Percentiles rank a stretch among this genome's conserved stretches.
phyloP scores from a whole-genome alignment of 768 basidiomycete species.

The Lactarius sanguifluus region DNA sequence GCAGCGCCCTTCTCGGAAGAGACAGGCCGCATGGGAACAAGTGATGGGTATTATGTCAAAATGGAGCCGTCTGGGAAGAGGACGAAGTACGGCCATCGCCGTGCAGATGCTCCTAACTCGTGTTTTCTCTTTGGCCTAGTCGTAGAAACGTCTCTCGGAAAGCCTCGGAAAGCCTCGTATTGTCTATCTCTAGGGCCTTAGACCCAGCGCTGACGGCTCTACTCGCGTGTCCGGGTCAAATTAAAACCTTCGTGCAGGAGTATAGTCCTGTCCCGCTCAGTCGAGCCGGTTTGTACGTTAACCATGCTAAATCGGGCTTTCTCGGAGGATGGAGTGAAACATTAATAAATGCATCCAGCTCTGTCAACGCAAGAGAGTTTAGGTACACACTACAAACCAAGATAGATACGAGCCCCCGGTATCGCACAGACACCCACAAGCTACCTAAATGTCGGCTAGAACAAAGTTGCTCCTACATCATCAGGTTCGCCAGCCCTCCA shows the following conservation, averaged over 20 bases:
- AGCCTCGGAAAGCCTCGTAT: background rate
- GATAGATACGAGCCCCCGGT: background rate
- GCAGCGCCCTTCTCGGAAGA: background rate
- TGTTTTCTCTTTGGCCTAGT: background rate
- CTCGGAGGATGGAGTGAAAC: background rate
- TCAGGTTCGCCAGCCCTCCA: conserved; percentile 62
- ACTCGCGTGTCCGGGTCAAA: background rate
- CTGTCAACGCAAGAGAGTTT: background rate
- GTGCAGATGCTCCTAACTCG: background rate
- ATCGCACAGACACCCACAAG: background rate
- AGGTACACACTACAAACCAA: conserved; percentile 12
- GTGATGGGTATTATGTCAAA: conserved; percentile 1
- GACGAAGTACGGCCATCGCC: background rate
- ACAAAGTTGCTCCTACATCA: conserved; percentile 53
- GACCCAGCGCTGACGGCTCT: background rate
- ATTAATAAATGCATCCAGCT: conserved; percentile 8
- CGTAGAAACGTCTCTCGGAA: background rate
- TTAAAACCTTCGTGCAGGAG: background rate
- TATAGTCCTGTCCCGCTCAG: background rate
- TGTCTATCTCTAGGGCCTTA: background rate
- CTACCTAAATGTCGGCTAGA: background rate
- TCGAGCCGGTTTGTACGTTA: background rate
- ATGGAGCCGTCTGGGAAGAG: background rate
- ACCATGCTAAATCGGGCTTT: background rate
- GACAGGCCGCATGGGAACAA: background rate